phyloP scores from a whole-genome alignment of 371 early-diverging fungal genomes.

The Circinella minor region DNA sequence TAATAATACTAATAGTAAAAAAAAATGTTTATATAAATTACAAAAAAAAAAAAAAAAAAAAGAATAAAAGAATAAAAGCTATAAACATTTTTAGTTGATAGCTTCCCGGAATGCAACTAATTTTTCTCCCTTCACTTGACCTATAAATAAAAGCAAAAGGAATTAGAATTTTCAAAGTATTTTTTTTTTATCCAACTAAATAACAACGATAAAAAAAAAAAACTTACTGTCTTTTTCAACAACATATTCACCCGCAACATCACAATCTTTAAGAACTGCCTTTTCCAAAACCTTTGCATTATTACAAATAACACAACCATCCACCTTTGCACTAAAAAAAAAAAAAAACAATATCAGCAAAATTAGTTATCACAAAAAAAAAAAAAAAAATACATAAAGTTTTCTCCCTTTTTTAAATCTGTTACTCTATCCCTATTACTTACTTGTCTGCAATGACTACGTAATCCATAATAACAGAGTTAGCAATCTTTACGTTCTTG shows the following conservation, averaged over 20 bases:
- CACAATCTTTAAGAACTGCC: slow-evolving; percentile 86
- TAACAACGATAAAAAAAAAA: neutral
- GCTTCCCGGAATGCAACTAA: slow-evolving; percentile 53
- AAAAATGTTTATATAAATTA: too few species aligned
- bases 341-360: slow-evolving; percentile 15
- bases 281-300: slow-evolving; percentile 80
- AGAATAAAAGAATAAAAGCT: too few species aligned
- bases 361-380: neutral
- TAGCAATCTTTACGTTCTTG: slow-evolving; percentile 92
- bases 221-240: slow-evolving; percentile 75
- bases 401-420: too few species aligned
- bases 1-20: too few species aligned
- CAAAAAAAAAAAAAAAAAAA: too few species aligned
- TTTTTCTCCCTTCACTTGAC: slow-evolving; percentile 55
- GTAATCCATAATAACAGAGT: slow-evolving; percentile 94
- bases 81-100: slow-evolving; percentile 20
- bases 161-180: neutral
- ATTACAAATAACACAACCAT: slow-evolving; percentile 86
- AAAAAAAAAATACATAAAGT: too few species aligned
- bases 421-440: slow-evolving; percentile 17
- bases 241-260: slow-evolving; percentile 78
- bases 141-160: slow-evolving; percentile 17
- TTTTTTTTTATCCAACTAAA: neutral
- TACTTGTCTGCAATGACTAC: slow-evolving; percentile 87
- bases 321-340: slow-evolving; percentile 79